phyloP scores from a whole-genome alignment of 2,329 filamentous ascomycete genomes.

The Ophiocordyceps robertsii region DNA sequence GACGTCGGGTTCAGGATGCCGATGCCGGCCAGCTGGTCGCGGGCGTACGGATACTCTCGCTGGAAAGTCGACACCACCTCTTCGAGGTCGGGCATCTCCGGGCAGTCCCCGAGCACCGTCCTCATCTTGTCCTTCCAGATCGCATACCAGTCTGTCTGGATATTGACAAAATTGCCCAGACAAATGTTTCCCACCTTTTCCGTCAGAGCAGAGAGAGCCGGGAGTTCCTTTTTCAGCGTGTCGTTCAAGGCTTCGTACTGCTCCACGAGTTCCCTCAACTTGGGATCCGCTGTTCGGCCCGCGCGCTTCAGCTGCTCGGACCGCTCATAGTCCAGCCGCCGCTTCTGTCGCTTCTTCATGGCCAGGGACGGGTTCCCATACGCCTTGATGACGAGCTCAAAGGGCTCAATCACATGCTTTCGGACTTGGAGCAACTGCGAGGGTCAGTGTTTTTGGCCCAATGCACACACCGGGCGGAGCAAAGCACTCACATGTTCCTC shows the following conservation, averaged over 20 bases:
- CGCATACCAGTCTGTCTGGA: conserved; percentile 72
- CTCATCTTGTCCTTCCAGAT: conserved; percentile 77
- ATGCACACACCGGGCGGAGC: too few species aligned
- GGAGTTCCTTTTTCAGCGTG: conserved; percentile 83
- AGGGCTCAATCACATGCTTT: conserved; percentile 74
- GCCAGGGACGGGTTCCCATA: conserved; percentile 76
- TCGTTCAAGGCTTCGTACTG: conserved; percentile 88
- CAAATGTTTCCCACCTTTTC: conserved; percentile 75
- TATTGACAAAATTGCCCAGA: conserved; percentile 68
- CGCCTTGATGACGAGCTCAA: conserved; percentile 62
- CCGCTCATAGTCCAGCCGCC: conserved; percentile 78
- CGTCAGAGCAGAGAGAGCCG: conserved; percentile 68
- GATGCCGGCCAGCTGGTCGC: conserved; percentile 57
- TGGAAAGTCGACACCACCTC: conserved; percentile 70
- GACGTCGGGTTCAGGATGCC: conserved; percentile 66
- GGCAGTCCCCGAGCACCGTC: conserved; percentile 52
- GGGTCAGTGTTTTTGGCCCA: conserved; percentile 1
- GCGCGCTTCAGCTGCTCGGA: conserved; percentile 63
- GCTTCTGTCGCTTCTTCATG: conserved; percentile 90
- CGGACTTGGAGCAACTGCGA: conserved; percentile 50
- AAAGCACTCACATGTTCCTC: conserved; percentile 63
- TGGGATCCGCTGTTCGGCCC: conserved; percentile 78
- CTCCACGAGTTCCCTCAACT: conserved; percentile 70
- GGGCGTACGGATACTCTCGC: conserved; percentile 63
- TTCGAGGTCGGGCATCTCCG: conserved; percentile 49